A percentile compares a stretch with the other conserved stretches of the same genome.
phyloP scores from a whole-genome alignment of 2,329 filamentous ascomycete genomes.

The Neonectria faginata region DNA sequence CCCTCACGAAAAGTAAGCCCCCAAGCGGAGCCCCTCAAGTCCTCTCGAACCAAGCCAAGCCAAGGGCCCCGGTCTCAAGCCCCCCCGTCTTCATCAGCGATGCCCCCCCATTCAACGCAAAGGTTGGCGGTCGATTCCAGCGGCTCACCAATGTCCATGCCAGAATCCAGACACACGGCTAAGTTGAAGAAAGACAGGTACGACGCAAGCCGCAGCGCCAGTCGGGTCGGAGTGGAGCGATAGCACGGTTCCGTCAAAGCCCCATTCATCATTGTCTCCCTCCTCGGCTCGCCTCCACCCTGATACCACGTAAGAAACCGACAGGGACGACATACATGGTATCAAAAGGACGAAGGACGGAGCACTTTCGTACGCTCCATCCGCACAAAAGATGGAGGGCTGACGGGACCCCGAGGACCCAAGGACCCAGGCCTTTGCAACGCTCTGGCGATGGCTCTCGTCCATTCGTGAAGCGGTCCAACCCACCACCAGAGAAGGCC shows the following conservation, averaged over 20 bases:
- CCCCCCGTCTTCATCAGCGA: conserved; percentile 13
- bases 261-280: neutral
- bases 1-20: conserved; percentile 27
- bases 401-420: neutral
- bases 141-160: conserved; percentile 11
- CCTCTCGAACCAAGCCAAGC: conserved; percentile 10
- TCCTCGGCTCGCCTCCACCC: conserved; percentile 3
- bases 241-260: conserved; percentile 7
- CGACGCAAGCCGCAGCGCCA: neutral
- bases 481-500: conserved; percentile 21
- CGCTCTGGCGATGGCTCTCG: conserved; percentile 2
- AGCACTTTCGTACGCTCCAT: neutral
- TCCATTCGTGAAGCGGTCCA: conserved; percentile 17
- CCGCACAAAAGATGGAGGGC: conserved; percentile 1
- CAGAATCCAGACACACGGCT: conserved; percentile 14
- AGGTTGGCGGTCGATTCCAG: conserved; percentile 3
- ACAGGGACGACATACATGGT: neutral
- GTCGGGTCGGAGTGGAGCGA: conserved; percentile 1
- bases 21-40: conserved; percentile 18
- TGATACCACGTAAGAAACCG: conserved; percentile 5
- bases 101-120: conserved; percentile 22
- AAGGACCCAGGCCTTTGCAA: conserved; percentile 5
- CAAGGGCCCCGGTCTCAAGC: conserved; percentile 21
- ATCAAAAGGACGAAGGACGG: neutral
- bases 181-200: conserved; percentile 8